Percentiles rank a stretch among this genome's conserved stretches.
Evolutionary conservation across 106 monocot species (phyloP).

Genomic region (Acanthochlamys bracteata): DNA sequence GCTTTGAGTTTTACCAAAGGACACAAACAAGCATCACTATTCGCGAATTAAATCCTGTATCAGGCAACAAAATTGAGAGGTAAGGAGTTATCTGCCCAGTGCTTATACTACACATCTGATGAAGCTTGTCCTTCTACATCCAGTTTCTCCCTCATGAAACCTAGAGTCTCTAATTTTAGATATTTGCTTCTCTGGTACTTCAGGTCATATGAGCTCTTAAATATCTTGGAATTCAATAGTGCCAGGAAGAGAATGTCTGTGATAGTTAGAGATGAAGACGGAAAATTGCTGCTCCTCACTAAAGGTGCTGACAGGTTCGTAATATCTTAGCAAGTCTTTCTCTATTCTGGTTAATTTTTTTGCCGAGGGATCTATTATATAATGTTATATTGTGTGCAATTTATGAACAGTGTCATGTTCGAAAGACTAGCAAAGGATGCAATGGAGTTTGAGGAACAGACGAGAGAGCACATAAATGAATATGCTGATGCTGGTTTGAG

Average conservation of each 20-base stretch:
- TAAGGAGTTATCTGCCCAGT: constrained; percentile 11
- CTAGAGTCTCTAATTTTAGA: neutral
- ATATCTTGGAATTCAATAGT: constrained; percentile 85
- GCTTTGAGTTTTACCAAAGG: constrained; percentile 82
- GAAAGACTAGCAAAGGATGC: constrained; percentile 61
- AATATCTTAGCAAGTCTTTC: neutral
- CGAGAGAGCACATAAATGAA: constrained; percentile 68
- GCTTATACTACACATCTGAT: neutral
- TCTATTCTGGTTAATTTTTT: too few relatives aligned
- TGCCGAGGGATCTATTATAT: neutral
- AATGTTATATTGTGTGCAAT: neutral
- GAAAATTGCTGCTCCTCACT: constrained; percentile 60
- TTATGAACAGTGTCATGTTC: constrained; percentile 75
- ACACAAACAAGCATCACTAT: constrained; percentile 60
- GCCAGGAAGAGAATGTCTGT: constrained; percentile 90
- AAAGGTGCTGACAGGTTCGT: constrained; percentile 95
- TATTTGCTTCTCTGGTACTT: constrained; percentile 1
- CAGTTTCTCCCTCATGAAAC: neutral
- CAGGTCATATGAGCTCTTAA: constrained; percentile 76
- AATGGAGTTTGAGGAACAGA: constrained; percentile 53
- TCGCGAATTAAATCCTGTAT: constrained; percentile 53
- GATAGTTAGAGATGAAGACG: constrained; percentile 60
- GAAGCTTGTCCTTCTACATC: neutral
- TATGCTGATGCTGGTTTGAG: constrained; percentile 94
- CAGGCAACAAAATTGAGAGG: constrained; percentile 41